Base-by-base conservation (phyloP, 2,329 filamentous ascomycete species). In the Dactylellina drechsleri region DNA sequence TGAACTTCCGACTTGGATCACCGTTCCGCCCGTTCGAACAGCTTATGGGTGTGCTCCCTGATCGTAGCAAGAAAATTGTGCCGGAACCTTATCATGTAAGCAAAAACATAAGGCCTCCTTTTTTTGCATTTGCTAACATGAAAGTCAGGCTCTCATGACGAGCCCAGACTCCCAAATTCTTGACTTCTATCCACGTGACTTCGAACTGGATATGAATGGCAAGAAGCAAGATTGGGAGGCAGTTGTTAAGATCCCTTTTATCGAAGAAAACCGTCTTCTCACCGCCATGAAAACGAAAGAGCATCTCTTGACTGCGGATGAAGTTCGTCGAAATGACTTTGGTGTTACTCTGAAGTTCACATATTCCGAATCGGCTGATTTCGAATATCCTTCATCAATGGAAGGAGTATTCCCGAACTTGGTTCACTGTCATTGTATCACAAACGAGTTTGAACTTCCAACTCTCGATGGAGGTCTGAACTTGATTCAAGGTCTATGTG, bases 211-310 rank as follows among this genome's bases (percentile, higher is more conserved):
- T 81, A 98, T 99, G 95, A 98, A 99, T 79, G 96, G 95, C 73
- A 99, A 99, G 85, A 99, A 97, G 84, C 96, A 97, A 91, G 96
- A 99, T 77, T 99, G 95, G 95, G 95, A 99, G 81, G 95, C 95
- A 28, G 94, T 99, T 43, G 93, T 99, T 77, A 99, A 98, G 83
- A 99, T 99, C 80, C 95, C 95, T 0, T 99, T 99, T 83, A 99
- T 99, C 77, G 92, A 99, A 71, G 94, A 99, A 82, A 88, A 90
- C 79, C 88, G 95, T 26, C 85, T 99, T 1, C 85, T 99, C 66
- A 83, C 85, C 43, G 95, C 94, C 6, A 97, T 99, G 91, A 90
- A 86, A 15, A 89, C 93, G 5, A 93, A 90, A 81, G 93, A 98
- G 77, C 84, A 89, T 49, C 83, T 91, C 1, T 85, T 99, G n/a